Evolutionary conservation across 129 eudicot genomes (phyloP).

Genomic region (Saussurea involucrata): DNA sequence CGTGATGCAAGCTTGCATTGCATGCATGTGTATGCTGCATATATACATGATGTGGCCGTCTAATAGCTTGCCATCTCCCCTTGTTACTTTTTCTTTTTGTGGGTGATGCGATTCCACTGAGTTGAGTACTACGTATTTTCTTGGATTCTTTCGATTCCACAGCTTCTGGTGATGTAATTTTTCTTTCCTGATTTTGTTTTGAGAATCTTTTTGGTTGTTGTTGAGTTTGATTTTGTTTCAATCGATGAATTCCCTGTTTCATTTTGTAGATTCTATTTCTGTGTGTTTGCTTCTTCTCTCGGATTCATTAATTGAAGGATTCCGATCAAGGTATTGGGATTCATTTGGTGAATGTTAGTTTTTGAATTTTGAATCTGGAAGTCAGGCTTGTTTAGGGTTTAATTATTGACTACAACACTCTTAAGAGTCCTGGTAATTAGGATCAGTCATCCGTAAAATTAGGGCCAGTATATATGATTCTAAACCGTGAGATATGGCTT

Average conservation of each 20-base stretch:
- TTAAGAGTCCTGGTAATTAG: constrained; percentile 8
- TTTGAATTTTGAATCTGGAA: not conserved
- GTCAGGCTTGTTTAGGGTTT: not conserved
- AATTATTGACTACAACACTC: not conserved
- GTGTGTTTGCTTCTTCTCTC: not conserved
- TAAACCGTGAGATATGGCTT: not conserved
- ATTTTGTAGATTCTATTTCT: not conserved
- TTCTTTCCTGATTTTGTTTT: not conserved
- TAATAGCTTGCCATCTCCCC: constrained; percentile 18
- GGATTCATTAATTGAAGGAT: not conserved
- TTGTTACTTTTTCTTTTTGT: not conserved
- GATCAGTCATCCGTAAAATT: constrained; percentile 11
- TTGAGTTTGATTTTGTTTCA: constrained; percentile 13
- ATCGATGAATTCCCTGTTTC: not conserved
- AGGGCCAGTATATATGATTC: not conserved
- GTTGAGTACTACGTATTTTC: not conserved
- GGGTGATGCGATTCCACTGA: constrained; percentile 1
- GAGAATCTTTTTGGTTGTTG: constrained; percentile 2
- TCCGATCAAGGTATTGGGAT: not conserved
- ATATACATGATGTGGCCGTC: constrained; percentile 20
- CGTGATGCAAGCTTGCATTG: constrained; percentile 1
- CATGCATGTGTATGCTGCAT: not conserved
- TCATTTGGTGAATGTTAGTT: not conserved
- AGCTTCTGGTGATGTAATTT: not conserved
- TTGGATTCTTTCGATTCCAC: constrained; percentile 18